Base-by-base conservation (phyloP, 176 grass and related monocot species). In the Rhipidocladum racemiflorum region DNA sequence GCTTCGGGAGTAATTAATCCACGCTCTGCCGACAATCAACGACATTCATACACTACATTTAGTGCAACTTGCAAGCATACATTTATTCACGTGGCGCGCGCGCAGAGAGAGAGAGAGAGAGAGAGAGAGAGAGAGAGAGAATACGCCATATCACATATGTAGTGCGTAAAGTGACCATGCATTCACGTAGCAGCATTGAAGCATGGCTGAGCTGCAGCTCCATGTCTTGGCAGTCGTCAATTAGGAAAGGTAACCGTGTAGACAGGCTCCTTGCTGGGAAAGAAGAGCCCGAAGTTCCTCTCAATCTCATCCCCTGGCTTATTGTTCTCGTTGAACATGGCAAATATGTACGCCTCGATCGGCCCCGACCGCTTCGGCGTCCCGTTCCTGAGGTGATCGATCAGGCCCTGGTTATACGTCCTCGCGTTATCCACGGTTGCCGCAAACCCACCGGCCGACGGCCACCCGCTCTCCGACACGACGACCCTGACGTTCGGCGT, bases 291-390 rank as follows among this genome's bases (percentile, higher is more conserved):
- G 21, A 83, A 91, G 72, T 91, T 23, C 67, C 74, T 88, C 77
- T 91, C 94, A 4, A 1, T 70, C 1, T 65, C 54, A 0, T 80
- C 34, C 9, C 77, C 80, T 0, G 64, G 2, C 72, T 97, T 93
- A 32, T 30, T 45, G 81, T 93, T 70, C 91, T 97, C 91, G 68
- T 97, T 91, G 75, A 93, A 91, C 94, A 97, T 87, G 30, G 91
- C 86, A 23, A 97, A 97, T 23, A 91, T 34, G 74, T 88, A 97
- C 1, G 91, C 78, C 81, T 97, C 81, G 9, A 97, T 20, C 29
- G 13, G 8, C 23, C 83, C 81, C 1, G 89, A 36, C 83, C 7
- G 83, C 81, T 39, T 87, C 7, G 91, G 94, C 12, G 91, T 93
- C 27, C 94, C 90, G 0, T 30, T 50, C 23, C 27, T 7, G 21